Conservation (phyloP, 1,284 basidiomycete genomes). For the Apiotrichum mycotoxinovorans region DNA sequence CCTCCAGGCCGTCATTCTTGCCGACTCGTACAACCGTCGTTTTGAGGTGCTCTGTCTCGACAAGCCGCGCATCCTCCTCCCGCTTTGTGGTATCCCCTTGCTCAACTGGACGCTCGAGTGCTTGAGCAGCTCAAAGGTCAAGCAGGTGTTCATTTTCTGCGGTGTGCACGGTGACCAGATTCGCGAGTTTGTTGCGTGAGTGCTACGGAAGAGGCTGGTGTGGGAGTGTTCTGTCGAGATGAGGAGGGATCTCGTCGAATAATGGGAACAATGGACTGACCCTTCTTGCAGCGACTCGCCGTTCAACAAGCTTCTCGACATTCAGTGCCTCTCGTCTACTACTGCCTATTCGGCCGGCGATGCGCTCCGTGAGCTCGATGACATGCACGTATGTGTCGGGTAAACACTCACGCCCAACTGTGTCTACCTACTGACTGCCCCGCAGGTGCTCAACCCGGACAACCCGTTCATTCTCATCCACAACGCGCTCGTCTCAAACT, state of each 20-base stretch:
- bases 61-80: slow-evolving; percentile 81
- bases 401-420: too few species aligned
- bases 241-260: too few species aligned
- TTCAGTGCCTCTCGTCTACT: slow-evolving; percentile 80
- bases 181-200: slow-evolving; percentile 58
- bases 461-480: slow-evolving; percentile 78
- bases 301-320: slow-evolving; percentile 62
- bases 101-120: slow-evolving; percentile 96
- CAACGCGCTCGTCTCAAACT: slow-evolving; percentile 90
- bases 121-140: slow-evolving; percentile 83
- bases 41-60: slow-evolving; percentile 81
- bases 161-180: slow-evolving; percentile 80
- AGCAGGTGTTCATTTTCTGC: slow-evolving; percentile 92
- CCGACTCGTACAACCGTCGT: slow-evolving; percentile 90
- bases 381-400: slow-evolving; percentile 58
- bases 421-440: slow-evolving; percentile 6
- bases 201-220: slow-evolving; percentile 7
- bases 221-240: too few species aligned
- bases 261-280: too few species aligned
- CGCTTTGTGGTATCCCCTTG: slow-evolving; percentile 87
- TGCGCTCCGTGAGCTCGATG: slow-evolving; percentile 94
- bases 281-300: slow-evolving; percentile 19
- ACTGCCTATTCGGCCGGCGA: slow-evolving; percentile 90
- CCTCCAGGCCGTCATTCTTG: slow-evolving; percentile 86
- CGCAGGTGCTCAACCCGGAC: slow-evolving; percentile 81